Evolutionary conservation across 371 early-diverging fungal species (phyloP), one percentile per base, ranked within the genome.

Genomic region (Funneliformis caledonium): DNA sequence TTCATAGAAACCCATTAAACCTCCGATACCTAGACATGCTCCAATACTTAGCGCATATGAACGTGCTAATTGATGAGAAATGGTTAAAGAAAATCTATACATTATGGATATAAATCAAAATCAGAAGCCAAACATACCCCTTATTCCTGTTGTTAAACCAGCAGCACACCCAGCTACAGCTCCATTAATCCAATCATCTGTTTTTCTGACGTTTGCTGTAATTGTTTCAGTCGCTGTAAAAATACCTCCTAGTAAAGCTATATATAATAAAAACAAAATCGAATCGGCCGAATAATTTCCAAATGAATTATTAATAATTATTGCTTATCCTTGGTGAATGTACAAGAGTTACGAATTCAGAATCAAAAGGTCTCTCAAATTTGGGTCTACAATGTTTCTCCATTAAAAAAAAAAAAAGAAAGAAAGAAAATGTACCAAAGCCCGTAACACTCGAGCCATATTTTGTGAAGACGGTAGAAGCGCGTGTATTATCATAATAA

Each of bases 141-240:
- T 64, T 62, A 78, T 42, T 48, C 78, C 78, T 5, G 65, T 22
- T 6, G 33, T 33, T 67, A 78, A 67, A 33, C 78, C 78, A 22
- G 78, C 65, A 6, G 68, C 68, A 78, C 65, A 78, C 19, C 78
- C 78, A 19, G 47, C 78, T 48, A 50, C 22, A 19, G 78, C 78
- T 50, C 50, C 45, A 50, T 78, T 78, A 33, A 64, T 50, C 78
- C 78, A 78, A 78, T 78, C 78, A 48, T 78, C 78, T 3, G 68
- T 68, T 78, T 78, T 52, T 62, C 78, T 48, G n/a, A 67, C 48
- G 50, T 78, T 78, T 5, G 78, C 78, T 16, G 42, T 31, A 19
- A 68, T 9, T 5, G 67, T 47, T 50, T 48, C 52, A 0, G 78
- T 78, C 68, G 45, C 78, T 52, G 78, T 50, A 62, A 78, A 78